A percentile compares a stretch with the other conserved stretches of the same genome.
Conservation (phyloP, 306 rosid species). For the Vigna unguiculata region DNA sequence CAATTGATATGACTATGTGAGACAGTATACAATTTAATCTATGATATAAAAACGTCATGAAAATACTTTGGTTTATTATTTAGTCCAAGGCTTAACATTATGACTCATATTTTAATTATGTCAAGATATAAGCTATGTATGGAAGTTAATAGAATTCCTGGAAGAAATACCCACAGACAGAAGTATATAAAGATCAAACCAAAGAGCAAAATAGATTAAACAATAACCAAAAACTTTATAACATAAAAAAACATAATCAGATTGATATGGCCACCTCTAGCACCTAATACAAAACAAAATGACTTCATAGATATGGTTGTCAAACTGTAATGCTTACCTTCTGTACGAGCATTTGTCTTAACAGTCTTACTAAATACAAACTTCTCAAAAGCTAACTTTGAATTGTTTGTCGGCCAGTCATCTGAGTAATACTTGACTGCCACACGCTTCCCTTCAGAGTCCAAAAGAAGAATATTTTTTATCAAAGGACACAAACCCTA, state of each 20-base stretch:
- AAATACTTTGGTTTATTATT: conserved; percentile 13
- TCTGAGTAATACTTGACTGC: conserved; percentile 94
- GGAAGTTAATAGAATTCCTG: conserved; percentile 1
- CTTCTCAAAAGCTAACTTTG: conserved; percentile 91
- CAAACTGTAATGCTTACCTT: conserved; percentile 60
- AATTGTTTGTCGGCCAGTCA: conserved; percentile 90
- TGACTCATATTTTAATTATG: neutral
- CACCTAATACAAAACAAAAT: conserved; percentile 18
- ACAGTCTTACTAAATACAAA: conserved; percentile 79
- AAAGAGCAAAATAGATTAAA: conserved; percentile 4
- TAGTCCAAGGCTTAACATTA: conserved; percentile 35
- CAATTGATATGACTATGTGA: neutral
- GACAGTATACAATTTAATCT: conserved; percentile 6
- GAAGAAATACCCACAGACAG: conserved; percentile 2
- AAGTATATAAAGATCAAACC: conserved; percentile 35
- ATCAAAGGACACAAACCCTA: conserved; percentile 83
- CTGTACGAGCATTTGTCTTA: conserved; percentile 89
- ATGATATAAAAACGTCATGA: neutral
- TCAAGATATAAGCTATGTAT: conserved; percentile 16
- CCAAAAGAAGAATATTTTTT: conserved; percentile 89
- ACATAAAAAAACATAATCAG: conserved; percentile 6
- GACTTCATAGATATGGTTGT: conserved; percentile 42
- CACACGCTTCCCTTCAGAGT: conserved; percentile 96
- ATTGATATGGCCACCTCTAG: conserved; percentile 12
- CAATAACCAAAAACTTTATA: conserved; percentile 4